Percentiles rank a stretch among this genome's conserved stretches.
Evolutionary conservation across 1,284 basidiomycete species (phyloP).

Genomic region (Ceratobasidium papillatum): DNA sequence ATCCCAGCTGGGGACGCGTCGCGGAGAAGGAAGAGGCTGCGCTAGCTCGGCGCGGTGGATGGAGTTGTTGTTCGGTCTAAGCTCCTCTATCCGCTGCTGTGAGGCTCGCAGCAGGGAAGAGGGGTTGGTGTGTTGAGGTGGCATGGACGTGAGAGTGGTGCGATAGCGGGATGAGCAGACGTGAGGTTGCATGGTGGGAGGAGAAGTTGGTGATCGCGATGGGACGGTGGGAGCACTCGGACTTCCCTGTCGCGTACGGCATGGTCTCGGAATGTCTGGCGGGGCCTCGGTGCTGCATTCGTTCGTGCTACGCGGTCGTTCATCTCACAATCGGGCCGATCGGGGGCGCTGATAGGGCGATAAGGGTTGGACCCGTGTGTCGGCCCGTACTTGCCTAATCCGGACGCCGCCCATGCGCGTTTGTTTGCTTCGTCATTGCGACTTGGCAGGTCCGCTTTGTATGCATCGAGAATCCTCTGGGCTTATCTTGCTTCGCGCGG

Average conservation of each 20-base stretch:
- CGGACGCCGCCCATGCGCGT: neutral
- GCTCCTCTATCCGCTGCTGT: constrained; percentile 36
- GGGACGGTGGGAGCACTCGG: neutral
- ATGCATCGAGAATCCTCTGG: neutral
- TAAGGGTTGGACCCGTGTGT: constrained; percentile 25
- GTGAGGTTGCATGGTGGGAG: constrained; percentile 34
- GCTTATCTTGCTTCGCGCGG: constrained; percentile 10
- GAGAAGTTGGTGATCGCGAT: constrained; percentile 14
- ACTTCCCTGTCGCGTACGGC: constrained; percentile 9
- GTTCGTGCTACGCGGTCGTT: neutral
- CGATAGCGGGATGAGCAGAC: constrained; percentile 5
- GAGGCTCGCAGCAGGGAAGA: constrained; percentile 28
- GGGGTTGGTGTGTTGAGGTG: constrained; percentile 14
- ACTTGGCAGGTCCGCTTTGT: constrained; percentile 14
- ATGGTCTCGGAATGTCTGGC: constrained; percentile 1
- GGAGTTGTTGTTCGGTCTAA: constrained; percentile 33
- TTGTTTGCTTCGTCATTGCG: neutral
- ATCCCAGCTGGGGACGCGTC: constrained; percentile 25
- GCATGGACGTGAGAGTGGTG: constrained; percentile 22
- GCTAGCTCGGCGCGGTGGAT: neutral
- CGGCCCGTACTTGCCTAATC: constrained; percentile 19
- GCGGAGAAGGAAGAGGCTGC: constrained; percentile 35
- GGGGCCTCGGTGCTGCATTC: neutral
- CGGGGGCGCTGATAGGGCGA: constrained; percentile 25
- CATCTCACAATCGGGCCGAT: constrained; percentile 35